These are phyloP conservation scores for Penicillium canescens DNA, from an alignment of 495 filamentous ascomycete genomes.

Conservation along the genomic window DNA sequence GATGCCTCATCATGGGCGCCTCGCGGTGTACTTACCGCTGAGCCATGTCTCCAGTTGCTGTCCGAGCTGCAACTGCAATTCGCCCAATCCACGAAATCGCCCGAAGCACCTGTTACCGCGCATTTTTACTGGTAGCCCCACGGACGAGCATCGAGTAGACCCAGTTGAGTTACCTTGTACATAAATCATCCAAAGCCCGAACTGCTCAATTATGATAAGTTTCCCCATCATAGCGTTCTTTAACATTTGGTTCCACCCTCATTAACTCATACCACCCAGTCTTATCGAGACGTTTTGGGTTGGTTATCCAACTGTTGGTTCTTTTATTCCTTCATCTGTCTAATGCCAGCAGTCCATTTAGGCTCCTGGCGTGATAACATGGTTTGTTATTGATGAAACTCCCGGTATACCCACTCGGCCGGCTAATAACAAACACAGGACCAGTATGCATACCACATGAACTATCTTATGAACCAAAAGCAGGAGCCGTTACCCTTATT, in stretches of 20 bases:
- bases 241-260: background rate
- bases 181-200: slow-evolving; percentile 11
- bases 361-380: slow-evolving; percentile 7
- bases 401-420: no score
- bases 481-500: slow-evolving; percentile 9
- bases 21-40: slow-evolving; percentile 9
- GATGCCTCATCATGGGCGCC: slow-evolving; percentile 3
- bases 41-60: slow-evolving; percentile 3
- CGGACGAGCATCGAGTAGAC: background rate
- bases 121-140: slow-evolving; percentile 4
- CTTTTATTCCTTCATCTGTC: background rate
- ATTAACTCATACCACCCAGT: background rate
- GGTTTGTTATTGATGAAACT: background rate
- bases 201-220: background rate
- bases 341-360: background rate
- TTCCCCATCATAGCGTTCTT: background rate
- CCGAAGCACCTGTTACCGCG: background rate
- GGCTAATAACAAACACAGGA: background rate
- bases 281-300: background rate
- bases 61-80: slow-evolving; percentile 7
- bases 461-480: slow-evolving; percentile 3
- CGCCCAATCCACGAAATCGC: slow-evolving; percentile 2
- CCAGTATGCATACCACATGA: slow-evolving; percentile 6
- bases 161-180: slow-evolving; percentile 1
- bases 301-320: background rate